Base-by-base conservation (phyloP, 2,329 filamentous ascomycete genomes). In the Epicoccum sorghinum region DNA sequence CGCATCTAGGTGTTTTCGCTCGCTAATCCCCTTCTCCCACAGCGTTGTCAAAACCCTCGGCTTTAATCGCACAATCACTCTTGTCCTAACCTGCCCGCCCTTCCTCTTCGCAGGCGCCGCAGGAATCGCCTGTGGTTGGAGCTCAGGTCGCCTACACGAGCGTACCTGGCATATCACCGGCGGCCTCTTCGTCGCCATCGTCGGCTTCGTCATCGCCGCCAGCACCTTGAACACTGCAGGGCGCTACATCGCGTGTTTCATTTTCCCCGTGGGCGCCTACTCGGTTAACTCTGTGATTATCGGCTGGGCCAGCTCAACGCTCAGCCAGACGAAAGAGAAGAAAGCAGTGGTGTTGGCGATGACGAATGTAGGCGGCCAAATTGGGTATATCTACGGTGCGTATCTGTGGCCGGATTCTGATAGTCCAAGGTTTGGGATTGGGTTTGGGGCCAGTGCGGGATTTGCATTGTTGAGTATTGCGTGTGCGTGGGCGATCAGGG, bases 131-230 rank as follows among this genome's bases (percentile, higher is more conserved):
- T 77, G 79, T 8, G 80, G 79, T 1, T 82, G 79, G 77, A 81
- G 74, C 47, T 82, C 80, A 3, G 82, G 80, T 0, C 74, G 75
- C 2, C 68, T 78, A 45, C 77, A 81, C 45, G 80, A 82, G 59
- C 75, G 79, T 10, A 80, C 79, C 0, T 81, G 78, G 78, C 80
- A 82, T 47, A 81, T 82, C 38, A 80, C 79, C 0, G 66, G 51
- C 4, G 77, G 78, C 2, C 64, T 81, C 4, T 53, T 66, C 0
- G 61, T 78, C 22, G 76, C 77, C 2, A 67, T 81, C 3, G 68
- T 71, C 0, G 79, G 79, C 2, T 80, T 80, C 35, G 68, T 78
- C 5, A 69, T 69, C 24, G 64, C 67, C 14, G 67, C 67, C 4
- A 64, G 60, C 35, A 69, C 67, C 0, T 6, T 70, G 37, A 68